Evolutionary conservation across 139 green algal genomes (phyloP).

Genomic region (Eudorina sp.): DNA sequence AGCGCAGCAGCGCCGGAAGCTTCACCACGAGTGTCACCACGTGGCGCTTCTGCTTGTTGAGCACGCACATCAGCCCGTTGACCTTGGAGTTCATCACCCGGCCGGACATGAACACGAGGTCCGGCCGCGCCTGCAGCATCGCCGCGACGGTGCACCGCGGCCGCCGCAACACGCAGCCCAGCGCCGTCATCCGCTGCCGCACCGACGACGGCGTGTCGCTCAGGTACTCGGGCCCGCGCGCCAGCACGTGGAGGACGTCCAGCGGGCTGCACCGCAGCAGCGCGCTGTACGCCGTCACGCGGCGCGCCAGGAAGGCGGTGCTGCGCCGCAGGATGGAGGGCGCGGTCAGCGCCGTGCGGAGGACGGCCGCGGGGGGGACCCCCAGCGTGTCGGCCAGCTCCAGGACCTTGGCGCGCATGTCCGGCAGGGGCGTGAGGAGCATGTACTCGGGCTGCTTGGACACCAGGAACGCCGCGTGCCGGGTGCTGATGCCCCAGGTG

Average conservation of each 20-base stretch:
- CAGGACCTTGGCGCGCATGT: neutral
- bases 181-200: slow-evolving; percentile 33
- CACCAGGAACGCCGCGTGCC: slow-evolving; percentile 46
- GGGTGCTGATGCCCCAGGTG: neutral
- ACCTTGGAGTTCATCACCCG: slow-evolving; percentile 60
- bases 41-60: slow-evolving; percentile 52
- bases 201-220: slow-evolving; percentile 40
- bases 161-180: slow-evolving; percentile 44
- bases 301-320: neutral
- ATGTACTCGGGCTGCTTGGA: slow-evolving; percentile 41
- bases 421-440: slow-evolving; percentile 34
- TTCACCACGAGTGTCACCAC: slow-evolving; percentile 49
- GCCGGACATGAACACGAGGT: slow-evolving; percentile 40
- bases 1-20: slow-evolving; percentile 49
- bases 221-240: slow-evolving; percentile 50
- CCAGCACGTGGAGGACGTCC: slow-evolving; percentile 42
- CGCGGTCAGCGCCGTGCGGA: neutral
- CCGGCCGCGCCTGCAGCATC: slow-evolving; percentile 32
- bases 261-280: slow-evolving; percentile 22
- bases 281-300: neutral
- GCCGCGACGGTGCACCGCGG: slow-evolving; percentile 36
- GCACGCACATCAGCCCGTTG: slow-evolving; percentile 59
- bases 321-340: slow-evolving; percentile 45
- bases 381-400: slow-evolving; percentile 37
- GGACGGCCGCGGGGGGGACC: slow-evolving; percentile 23